Evolutionary conservation across 306 rosid genomes (phyloP), one percentile per base, ranked within the genome.

Genomic region (Cucurbita ficifolia): DNA sequence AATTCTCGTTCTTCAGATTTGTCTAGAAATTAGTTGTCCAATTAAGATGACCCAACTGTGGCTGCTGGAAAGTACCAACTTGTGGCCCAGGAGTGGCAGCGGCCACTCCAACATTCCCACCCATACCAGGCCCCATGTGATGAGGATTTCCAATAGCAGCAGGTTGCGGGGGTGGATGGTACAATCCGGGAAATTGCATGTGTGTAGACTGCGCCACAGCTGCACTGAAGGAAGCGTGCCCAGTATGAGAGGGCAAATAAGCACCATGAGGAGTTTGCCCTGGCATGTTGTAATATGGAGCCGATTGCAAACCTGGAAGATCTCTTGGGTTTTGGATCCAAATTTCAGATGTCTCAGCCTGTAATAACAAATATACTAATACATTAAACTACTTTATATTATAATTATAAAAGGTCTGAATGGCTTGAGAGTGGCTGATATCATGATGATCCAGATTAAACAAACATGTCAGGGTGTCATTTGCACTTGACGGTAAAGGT

Each of bases 311-410:
- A 63, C 90, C 90, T 16, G 91, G 88, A 68, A 82, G 83, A 75
- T 95, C 99, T 79, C 99, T 91, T 60, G 92, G 91, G 85, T 91
- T 95, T 81, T 89, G 97, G 68, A 95, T 79, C 99, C 99, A 95
- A 14, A 95, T 84, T 86, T 95, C 99, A 38, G 99, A 88, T 75
- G 99, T 88, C 84, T 91, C 99, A 2, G 90, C 97, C 99, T 95
- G 86, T 24, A 56, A 79, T 10, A 19, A 64, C 72, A 77, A 75
- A 17, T n/a, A 59, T 57, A 46, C 39, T 43, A 7, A 72, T 72
- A 19, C 5, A 53, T 40, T 52, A 46, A 68, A 12, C 56, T 45
- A 68, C 39, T 14, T 67, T 45, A 68, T 22, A 68, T 38, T 62
- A 39, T 38, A 62, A n/a, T 18, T 17, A 62, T 62, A 22, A 46